These are phyloP conservation scores for Vigna reflexopilosa DNA, from an alignment of 306 rosid genomes.

Conservation along the genomic window DNA sequence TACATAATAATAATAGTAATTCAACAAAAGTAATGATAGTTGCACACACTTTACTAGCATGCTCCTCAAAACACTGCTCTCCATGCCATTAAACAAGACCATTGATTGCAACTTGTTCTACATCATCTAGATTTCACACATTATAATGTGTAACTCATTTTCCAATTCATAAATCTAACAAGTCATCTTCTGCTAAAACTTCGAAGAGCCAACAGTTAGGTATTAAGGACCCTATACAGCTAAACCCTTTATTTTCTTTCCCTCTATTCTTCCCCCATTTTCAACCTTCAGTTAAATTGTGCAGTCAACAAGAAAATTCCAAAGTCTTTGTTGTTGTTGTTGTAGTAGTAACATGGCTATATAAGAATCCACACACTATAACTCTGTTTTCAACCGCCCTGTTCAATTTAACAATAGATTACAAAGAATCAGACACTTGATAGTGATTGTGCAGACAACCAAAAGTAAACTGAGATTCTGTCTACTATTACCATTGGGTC, in stretches of 20 bases:
- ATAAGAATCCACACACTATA: constrained; percentile 45
- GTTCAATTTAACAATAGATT: constrained; percentile 49
- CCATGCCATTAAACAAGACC: constrained; percentile 38
- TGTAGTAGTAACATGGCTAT: constrained; percentile 34
- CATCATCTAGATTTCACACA: constrained; percentile 45
- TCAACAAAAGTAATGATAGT: constrained; percentile 44
- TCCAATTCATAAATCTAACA: constrained; percentile 54
- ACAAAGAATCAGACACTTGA: constrained; percentile 26
- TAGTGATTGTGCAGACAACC: not conserved
- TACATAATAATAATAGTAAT: constrained; percentile 35
- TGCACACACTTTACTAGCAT: constrained; percentile 44
- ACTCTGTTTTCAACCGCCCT: constrained; percentile 82
- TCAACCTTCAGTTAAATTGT: constrained; percentile 58
- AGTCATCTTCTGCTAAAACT: constrained; percentile 85
- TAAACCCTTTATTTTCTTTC: constrained; percentile 34
- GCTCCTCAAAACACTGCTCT: constrained; percentile 46
- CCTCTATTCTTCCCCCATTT: constrained; percentile 25
- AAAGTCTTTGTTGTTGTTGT: constrained; percentile 35
- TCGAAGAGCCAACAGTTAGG: constrained; percentile 87
- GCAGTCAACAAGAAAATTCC: constrained; percentile 59
- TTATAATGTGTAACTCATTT: constrained; percentile 49
- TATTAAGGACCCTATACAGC: constrained; percentile 77
- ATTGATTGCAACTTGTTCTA: constrained; percentile 41
- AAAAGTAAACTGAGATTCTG: constrained; percentile 30
- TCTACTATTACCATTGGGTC: constrained; percentile 67